Evolutionary conservation across 495 filamentous ascomycete species (phyloP).

Genomic region (Bathelium albidoporum): DNA sequence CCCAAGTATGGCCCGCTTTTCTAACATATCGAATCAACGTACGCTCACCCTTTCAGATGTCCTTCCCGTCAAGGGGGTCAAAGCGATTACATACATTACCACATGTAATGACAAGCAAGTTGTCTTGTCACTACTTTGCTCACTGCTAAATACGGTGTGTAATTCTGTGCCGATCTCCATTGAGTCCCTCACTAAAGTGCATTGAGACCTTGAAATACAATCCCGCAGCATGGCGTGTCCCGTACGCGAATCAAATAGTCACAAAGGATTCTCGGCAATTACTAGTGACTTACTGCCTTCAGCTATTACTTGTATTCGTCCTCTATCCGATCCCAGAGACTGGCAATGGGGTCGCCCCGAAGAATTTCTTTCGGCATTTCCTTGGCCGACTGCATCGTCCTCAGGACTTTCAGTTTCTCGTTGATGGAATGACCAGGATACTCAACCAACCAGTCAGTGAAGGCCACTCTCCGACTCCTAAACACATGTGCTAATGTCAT

Average conservation of each 20-base stretch:
- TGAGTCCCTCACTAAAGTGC: neutral
- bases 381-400: constrained; percentile 83
- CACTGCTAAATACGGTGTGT: constrained; percentile 87
- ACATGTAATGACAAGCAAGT: constrained; percentile 84
- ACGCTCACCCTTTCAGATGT: constrained; percentile 37
- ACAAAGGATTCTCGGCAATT: constrained; percentile 90
- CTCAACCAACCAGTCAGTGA: constrained; percentile 69
- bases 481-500: constrained; percentile 10
- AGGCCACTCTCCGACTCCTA: neutral
- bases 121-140: constrained; percentile 81
- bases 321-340: constrained; percentile 86
- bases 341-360: constrained; percentile 48
- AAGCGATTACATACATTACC: constrained; percentile 79
- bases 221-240: constrained; percentile 85
- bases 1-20: constrained; percentile 43
- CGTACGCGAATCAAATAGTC: constrained; percentile 77
- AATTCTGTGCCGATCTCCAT: neutral
- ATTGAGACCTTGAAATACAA: constrained; percentile 69
- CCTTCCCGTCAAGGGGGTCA: constrained; percentile 75
- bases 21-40: neutral
- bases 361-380: constrained; percentile 90
- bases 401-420: constrained; percentile 95
- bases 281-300: constrained; percentile 82
- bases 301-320: constrained; percentile 77
- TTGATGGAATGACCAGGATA: constrained; percentile 90